A percentile compares a stretch with the other conserved stretches of the same genome.
phyloP scores from a whole-genome alignment of 208 protist genomes.

The Acanthamoeba castellanii region DNA sequence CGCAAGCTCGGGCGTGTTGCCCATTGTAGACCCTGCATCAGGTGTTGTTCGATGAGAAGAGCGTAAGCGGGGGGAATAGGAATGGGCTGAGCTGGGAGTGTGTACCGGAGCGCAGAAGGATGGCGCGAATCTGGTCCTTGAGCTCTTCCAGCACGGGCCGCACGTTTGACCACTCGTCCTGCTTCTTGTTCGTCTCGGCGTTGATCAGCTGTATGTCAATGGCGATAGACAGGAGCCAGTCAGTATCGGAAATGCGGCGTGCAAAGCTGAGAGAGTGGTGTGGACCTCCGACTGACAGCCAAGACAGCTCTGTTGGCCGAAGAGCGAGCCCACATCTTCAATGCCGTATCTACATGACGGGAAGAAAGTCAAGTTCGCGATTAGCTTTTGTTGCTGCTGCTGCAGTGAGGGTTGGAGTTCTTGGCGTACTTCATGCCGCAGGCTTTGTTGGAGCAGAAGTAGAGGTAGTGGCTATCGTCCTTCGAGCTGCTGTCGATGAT shows the following conservation, averaged over 20 bases:
- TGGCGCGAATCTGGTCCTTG: slow-evolving; percentile 3
- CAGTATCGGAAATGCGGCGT: not conserved
- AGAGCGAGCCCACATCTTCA: slow-evolving; percentile 26
- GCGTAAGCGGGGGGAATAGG: not conserved
- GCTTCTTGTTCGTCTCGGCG: slow-evolving; percentile 53
- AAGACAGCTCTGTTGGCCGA: slow-evolving; percentile 52
- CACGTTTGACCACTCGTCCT: slow-evolving; percentile 45
- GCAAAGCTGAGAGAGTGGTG: not conserved
- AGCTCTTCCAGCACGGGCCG: slow-evolving; percentile 14
- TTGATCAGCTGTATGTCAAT: not conserved
- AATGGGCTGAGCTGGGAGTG: not conserved
- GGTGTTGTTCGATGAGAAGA: not conserved
- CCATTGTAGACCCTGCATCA: not conserved
- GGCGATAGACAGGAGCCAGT: not conserved
- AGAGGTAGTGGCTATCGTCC: slow-evolving; percentile 47
- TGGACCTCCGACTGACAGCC: slow-evolving; percentile 27
- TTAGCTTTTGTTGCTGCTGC: not conserved
- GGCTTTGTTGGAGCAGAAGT: slow-evolving; percentile 59
- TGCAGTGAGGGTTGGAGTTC: not conserved
- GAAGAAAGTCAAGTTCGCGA: not conserved
- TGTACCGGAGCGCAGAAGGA: slow-evolving; percentile 23
- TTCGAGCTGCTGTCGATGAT: slow-evolving; percentile 49
- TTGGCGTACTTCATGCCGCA: slow-evolving; percentile 35
- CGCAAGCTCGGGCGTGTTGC: slow-evolving; percentile 40
- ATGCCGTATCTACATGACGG: not conserved